Conservation (phyloP, 257 asterid genomes). For the Thymus quinquecostatus region DNA sequence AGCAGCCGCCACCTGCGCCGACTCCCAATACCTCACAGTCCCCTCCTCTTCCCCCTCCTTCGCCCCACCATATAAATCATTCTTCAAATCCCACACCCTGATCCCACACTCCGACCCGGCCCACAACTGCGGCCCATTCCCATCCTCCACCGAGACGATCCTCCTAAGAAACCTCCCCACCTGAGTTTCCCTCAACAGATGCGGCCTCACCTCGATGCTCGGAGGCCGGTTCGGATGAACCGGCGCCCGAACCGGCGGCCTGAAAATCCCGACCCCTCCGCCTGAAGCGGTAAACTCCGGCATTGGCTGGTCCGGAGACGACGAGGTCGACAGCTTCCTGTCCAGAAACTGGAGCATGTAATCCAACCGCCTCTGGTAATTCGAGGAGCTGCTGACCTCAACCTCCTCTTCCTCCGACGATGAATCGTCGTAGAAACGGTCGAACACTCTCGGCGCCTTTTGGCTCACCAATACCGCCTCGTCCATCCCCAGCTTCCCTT, state of each 20-base stretch:
- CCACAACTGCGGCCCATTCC: constrained; percentile 76
- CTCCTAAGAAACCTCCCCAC: constrained; percentile 78
- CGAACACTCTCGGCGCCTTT: constrained; percentile 64
- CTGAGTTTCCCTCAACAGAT: constrained; percentile 76
- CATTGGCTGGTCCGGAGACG: constrained; percentile 52
- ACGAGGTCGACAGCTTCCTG: constrained; percentile 61
- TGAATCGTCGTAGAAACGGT: constrained; percentile 78
- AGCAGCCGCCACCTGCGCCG: constrained; percentile 52
- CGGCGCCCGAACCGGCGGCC: constrained; percentile 66
- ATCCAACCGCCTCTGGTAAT: constrained; percentile 78
- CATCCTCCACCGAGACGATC: constrained; percentile 55
- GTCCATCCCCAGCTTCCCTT: constrained; percentile 41
- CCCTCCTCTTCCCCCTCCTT: constrained; percentile 69
- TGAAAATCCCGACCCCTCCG: constrained; percentile 67
- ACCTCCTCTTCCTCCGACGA: constrained; percentile 68
- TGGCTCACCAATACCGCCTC: constrained; percentile 43
- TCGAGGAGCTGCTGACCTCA: constrained; percentile 47
- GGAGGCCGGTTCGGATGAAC: constrained; percentile 80
- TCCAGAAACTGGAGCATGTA: constrained; percentile 89
- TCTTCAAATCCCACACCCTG: constrained; percentile 70
- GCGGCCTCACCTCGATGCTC: constrained; percentile 87
- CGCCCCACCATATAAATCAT: constrained; percentile 57
- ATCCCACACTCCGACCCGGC: constrained; percentile 91
- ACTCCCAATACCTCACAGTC: constrained; percentile 66
- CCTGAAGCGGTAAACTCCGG: constrained; percentile 73